These are phyloP conservation scores for Mycena floridula DNA, from an alignment of 768 basidiomycete species.

Conservation along the genomic window DNA sequence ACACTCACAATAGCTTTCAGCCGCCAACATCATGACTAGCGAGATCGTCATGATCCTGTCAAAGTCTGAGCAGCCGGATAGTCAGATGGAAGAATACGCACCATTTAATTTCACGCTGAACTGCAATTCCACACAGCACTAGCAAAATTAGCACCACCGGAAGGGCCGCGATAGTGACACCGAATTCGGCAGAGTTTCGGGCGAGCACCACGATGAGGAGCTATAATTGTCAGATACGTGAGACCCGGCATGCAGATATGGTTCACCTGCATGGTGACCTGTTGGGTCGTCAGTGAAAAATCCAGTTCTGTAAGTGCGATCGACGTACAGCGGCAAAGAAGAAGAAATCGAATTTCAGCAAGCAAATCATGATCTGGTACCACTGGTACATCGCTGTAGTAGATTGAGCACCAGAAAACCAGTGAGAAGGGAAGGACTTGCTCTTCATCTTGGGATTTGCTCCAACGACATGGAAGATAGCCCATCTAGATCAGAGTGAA, in stretches of 20 bases:
- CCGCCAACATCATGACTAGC: conserved; percentile 71
- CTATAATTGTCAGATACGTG: conserved; percentile 27
- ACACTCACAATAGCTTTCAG: conserved; percentile 68
- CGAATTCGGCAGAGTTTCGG: conserved; percentile 66
- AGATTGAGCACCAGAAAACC: not conserved
- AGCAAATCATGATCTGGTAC: conserved; percentile 83
- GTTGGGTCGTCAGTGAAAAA: no score
- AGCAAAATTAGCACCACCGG: conserved; percentile 70
- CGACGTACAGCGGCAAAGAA: conserved; percentile 78
- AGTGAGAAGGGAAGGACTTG: conserved; percentile 25
- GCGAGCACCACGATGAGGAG: conserved; percentile 75
- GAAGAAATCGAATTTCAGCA: conserved; percentile 90
- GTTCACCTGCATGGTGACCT: conserved; percentile 80
- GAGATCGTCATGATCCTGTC: conserved; percentile 66
- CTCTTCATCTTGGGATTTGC: conserved; percentile 83
- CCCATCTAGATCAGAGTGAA: conserved; percentile 55
- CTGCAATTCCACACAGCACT: conserved; percentile 58
- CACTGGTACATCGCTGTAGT: conserved; percentile 76
- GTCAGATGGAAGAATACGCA: conserved; percentile 21
- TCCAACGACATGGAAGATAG: conserved; percentile 85
- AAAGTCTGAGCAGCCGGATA: not conserved
- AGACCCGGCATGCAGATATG: not conserved
- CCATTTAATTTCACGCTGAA: conserved; percentile 79
- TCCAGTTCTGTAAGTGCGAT: no score
- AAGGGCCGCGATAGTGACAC: conserved; percentile 76